Evolutionary conservation across 2,329 filamentous ascomycete species (phyloP), one percentile per base, ranked within the genome.

Genomic region (Domatiomyces catenatus): DNA sequence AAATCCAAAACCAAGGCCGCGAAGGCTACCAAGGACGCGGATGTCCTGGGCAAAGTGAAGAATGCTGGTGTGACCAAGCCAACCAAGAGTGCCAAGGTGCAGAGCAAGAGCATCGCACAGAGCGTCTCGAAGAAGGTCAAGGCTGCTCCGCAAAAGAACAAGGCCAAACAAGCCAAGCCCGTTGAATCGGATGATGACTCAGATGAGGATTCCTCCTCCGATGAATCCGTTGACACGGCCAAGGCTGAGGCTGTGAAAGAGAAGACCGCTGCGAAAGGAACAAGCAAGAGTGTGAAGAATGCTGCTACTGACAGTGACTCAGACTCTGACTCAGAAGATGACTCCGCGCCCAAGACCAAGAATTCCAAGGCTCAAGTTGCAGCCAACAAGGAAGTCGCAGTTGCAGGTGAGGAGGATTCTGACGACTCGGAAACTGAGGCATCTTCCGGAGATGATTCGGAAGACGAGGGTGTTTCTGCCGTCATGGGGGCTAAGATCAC

Each of bases 31-130:
- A 69, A 71, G 60, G 57, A 64, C 54, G 61, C 59, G 54, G 63
- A 64, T 64, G 59, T 65, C 58, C 53, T 72, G 57, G 65, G 59
- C 63, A 72, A 72, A 63, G 70, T 71, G 60, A 73, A 73, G 65
- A 65, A 67, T 56, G 64, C 65, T 52, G 69, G 64, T 54, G 65
- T 73, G 50, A 64, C 64, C 57, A 73, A 73, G 64, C 58, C 67
- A 44, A 63, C 69, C 49, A 62, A 70, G 61, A 66, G 64, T 51
- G 62, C 65, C 32, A 70, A 70, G 60, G 57, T 63, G 50, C 70
- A 71, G 67, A 67, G 66, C 65, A 71, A 71, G 63, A 63, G 66
- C 52, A 59, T 70, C 50, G 68, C 69, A 53, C 65, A 64, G 54
- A 64, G 69, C 54, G 59, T 67, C 26, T 65, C 62, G 50, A 70